phyloP scores from a whole-genome alignment of 345 rosid genomes.

The Anacardium occidentale region DNA sequence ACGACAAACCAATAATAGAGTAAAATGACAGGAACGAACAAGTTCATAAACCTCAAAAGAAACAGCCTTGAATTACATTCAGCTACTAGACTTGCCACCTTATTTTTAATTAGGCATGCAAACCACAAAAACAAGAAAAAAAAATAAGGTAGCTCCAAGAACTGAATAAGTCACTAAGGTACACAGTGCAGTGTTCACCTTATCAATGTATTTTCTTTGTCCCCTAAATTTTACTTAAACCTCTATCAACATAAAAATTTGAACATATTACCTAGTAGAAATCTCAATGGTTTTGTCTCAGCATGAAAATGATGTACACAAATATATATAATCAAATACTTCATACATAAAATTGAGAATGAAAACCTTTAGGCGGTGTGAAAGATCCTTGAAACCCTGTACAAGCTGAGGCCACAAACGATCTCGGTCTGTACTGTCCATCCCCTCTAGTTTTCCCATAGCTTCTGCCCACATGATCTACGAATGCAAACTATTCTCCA shows the following conservation, averaged over 20 bases:
- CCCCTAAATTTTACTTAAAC: conserved; percentile 1
- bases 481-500: conserved; percentile 46
- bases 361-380: conserved; percentile 78
- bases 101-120: not conserved
- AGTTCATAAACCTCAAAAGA: conserved; percentile 2
- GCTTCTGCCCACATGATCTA: conserved; percentile 99
- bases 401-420: conserved; percentile 99
- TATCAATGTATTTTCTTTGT: not conserved
- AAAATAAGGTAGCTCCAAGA: not conserved
- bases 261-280: not conserved
- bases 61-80: not conserved
- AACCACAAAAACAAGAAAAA: conserved; percentile 6
- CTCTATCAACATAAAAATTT: not conserved
- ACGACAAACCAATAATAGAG: not conserved
- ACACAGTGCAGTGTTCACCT: not conserved
- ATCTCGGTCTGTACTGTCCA: conserved; percentile 87
- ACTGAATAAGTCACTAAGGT: not conserved
- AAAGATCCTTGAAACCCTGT: conserved; percentile 92
- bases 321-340: not conserved
- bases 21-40: not conserved
- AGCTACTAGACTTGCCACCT: not conserved
- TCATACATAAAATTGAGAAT: conserved; percentile 8
- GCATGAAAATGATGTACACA: not conserved
- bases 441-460: conserved; percentile 87
- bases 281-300: not conserved